A percentile compares a stretch with the other conserved stretches of the same genome.
Conservation (phyloP, 768 basidiomycete species). For the Trametes cubensis region DNA sequence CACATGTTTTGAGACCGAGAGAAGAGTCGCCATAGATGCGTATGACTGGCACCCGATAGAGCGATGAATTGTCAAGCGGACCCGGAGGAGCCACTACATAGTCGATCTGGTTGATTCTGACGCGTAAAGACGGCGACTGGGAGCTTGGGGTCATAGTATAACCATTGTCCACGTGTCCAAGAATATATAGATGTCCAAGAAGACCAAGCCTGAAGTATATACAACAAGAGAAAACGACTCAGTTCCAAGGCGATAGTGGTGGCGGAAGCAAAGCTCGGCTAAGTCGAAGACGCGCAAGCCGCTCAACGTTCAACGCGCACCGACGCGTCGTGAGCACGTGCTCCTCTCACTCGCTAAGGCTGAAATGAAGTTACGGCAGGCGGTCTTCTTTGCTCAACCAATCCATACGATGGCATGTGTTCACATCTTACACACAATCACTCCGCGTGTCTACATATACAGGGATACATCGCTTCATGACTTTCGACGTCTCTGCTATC, state of each 20-base stretch:
- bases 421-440: background rate
- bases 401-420: no score
- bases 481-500: background rate
- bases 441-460: conserved; percentile 8
- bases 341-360: background rate
- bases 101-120: conserved; percentile 63
- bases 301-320: background rate
- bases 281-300: background rate
- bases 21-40: conserved; percentile 87
- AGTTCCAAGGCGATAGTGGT: background rate
- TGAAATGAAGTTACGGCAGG: background rate
- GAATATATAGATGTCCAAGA: conserved; percentile 1
- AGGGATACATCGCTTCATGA: conserved; percentile 2
- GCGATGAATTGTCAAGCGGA: conserved; percentile 59
- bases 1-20: conserved; percentile 73
- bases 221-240: conserved; percentile 5
- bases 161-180: background rate
- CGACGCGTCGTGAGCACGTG: conserved; percentile 20
- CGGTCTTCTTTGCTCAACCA: background rate
- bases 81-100: conserved; percentile 61
- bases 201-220: conserved; percentile 11
- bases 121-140: conserved; percentile 35
- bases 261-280: conserved; percentile 9
- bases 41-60: conserved; percentile 75
- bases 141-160: conserved; percentile 8